Evolutionary conservation across 2,329 filamentous ascomycete species (phyloP), one percentile per base, ranked within the genome.

Genomic region (Fusarium pseudoanthophilum): DNA sequence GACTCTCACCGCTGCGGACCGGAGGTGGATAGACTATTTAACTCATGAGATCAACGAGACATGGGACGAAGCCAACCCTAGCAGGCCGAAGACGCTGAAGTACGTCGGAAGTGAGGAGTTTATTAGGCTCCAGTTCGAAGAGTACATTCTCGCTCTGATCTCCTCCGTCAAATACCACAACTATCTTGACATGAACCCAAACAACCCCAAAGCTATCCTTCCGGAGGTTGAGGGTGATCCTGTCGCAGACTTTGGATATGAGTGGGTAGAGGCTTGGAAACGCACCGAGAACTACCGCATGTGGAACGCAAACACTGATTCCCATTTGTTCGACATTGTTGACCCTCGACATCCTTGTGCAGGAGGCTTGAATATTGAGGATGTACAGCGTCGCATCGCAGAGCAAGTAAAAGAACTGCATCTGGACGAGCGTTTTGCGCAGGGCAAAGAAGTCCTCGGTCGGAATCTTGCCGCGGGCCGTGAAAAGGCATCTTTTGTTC

Each of bases 101-200:
- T 99, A 98, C 79, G 91, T 94, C 42, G 96, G 96, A 36, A 98
- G 95, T 71, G 96, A 99, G 83, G 96, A 98, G 80, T 98, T 98
- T 79, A 99, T 99, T 77, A 91, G 96, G 36, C 90, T 98, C 45
- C 95, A 98, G 78, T 99, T 99, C 72, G 96, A 99, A 83, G 95
- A 98, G 78, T 99, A 99, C 79, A 88, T 99, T 11, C 88, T 98
- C 30, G 94, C 95, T 1, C 88, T 99, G 71, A 90, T 98, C 48
- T 93, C 95, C 0, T 91, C 93, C 1, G 92, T 95, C 75, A 98
- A 98, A 80, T 98, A 97, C 80, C 95, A 95, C 81, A 91, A 90
- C 78, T 92, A 92, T 78, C 85, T 91, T 61, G 86, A 92, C 43
- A 86, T 89, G 24, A 87, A 92, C 76, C 86, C 91, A 55, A 94